Conservation (phyloP, 108 stramenopile species). For the Nitzschia sp. region DNA sequence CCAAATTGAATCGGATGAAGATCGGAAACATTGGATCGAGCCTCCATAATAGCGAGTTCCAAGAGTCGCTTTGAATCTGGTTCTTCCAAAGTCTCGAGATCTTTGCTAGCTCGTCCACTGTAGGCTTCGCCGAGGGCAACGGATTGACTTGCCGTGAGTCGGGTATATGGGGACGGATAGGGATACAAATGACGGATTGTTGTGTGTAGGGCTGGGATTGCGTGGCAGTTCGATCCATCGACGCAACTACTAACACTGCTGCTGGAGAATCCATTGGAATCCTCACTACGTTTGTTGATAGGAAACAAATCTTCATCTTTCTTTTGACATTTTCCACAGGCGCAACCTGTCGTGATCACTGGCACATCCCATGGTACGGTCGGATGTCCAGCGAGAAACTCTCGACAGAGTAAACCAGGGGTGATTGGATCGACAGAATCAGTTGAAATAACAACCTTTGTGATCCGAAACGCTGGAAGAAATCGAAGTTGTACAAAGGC, state of each 20-base stretch:
- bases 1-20: slow-evolving; percentile 82
- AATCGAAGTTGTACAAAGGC: slow-evolving; percentile 78
- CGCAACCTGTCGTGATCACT: slow-evolving; percentile 51
- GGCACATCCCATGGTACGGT: slow-evolving; percentile 55
- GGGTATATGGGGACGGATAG: slow-evolving; percentile 74
- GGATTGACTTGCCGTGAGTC: slow-evolving; percentile 52
- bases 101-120: background rate
- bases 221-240: slow-evolving; percentile 40
- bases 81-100: slow-evolving; percentile 25
- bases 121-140: slow-evolving; percentile 47
- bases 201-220: slow-evolving; percentile 29
- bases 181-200: slow-evolving; percentile 71
- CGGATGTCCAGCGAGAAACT: slow-evolving; percentile 74
- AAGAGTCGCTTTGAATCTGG: slow-evolving; percentile 35
- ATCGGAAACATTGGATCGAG: slow-evolving; percentile 31
- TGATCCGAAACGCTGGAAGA: slow-evolving; percentile 44
- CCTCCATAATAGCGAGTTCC: slow-evolving; percentile 47
- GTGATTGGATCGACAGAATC: slow-evolving; percentile 72
- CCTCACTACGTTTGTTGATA: background rate
- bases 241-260: background rate
- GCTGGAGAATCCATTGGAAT: background rate
- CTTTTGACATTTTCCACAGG: slow-evolving; percentile 37
- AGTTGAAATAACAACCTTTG: slow-evolving; percentile 54
- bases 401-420: slow-evolving; percentile 86
- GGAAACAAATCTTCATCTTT: slow-evolving; percentile 20